phyloP scores from a whole-genome alignment of 176 grass and related monocot species.

The Carex cristatella region DNA sequence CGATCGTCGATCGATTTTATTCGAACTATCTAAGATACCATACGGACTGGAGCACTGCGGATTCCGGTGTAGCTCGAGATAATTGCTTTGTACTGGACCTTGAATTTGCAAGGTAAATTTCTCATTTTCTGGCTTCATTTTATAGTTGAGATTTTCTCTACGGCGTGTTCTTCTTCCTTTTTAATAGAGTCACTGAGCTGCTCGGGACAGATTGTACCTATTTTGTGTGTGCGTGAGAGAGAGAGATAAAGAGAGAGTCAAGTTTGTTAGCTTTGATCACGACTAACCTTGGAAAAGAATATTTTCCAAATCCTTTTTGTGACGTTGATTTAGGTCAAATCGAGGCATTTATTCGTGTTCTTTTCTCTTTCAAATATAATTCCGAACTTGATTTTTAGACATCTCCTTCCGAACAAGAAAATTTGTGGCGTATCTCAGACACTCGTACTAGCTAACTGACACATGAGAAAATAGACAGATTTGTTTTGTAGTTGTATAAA shows the following conservation, averaged over 20 bases:
- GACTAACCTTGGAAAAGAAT: neutral
- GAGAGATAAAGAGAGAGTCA: neutral
- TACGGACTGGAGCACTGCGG: neutral
- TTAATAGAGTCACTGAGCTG: neutral
- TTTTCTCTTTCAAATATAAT: neutral
- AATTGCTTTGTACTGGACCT: neutral
- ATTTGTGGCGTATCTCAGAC: neutral
- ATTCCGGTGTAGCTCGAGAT: neutral
- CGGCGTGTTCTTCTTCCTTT: neutral
- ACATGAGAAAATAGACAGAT: neutral
- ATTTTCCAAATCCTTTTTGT: neutral
- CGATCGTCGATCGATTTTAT: neutral
- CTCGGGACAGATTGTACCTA: neutral
- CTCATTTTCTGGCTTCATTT: neutral
- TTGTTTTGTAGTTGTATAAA: slow-evolving; percentile 12
- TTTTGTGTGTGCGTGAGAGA: neutral
- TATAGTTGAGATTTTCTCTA: neutral
- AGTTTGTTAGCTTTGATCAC: neutral
- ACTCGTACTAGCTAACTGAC: neutral
- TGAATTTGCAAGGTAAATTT: neutral
- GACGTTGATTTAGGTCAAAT: neutral
- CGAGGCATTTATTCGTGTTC: neutral
- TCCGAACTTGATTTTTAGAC: neutral
- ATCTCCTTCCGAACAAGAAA: neutral
- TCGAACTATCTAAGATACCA: neutral